A percentile compares a stretch with the other conserved stretches of the same genome.
These are phyloP conservation scores for Emmonsiellopsis sp. DNA, from an alignment of 2,329 filamentous ascomycete genomes.

Conservation along the genomic window DNA sequence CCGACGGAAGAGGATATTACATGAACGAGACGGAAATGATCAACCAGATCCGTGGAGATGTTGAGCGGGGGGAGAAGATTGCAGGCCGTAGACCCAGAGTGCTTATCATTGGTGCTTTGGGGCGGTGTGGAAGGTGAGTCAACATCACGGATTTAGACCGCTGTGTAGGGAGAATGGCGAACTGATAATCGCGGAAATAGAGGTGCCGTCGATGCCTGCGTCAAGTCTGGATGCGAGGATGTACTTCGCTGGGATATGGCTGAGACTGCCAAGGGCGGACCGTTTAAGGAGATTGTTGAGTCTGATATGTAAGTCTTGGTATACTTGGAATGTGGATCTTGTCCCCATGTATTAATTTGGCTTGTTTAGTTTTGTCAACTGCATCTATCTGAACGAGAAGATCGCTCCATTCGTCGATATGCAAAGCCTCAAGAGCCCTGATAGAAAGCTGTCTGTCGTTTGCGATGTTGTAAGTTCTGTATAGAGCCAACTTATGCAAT, in stretches of 20 bases:
- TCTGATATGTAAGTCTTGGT: conserved; percentile 36
- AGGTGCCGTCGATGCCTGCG: conserved; percentile 73
- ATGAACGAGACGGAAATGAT: conserved; percentile 68
- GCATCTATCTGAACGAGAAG: conserved; percentile 73
- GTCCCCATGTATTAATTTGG: neutral
- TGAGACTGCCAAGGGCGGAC: conserved; percentile 68
- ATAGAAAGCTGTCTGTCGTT: conserved; percentile 68
- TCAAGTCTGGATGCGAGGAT: conserved; percentile 59
- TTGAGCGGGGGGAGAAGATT: conserved; percentile 59
- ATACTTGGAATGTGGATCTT: neutral
- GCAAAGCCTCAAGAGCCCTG: conserved; percentile 56
- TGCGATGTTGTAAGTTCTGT: conserved; percentile 53
- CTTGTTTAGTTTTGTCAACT: conserved; percentile 67
- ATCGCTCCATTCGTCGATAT: conserved; percentile 75
- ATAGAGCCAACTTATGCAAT: neutral
- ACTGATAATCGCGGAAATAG: conserved; percentile 40
- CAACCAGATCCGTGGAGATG: conserved; percentile 60
- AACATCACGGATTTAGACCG: neutral
- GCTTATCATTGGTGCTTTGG: conserved; percentile 70
- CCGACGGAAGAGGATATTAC: conserved; percentile 20
- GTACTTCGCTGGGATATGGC: conserved; percentile 70
- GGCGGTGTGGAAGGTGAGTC: conserved; percentile 18
- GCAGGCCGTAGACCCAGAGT: conserved; percentile 61
- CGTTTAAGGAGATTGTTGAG: conserved; percentile 69
- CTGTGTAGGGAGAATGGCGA: neutral